These are phyloP conservation scores for Spathaspora arborariae DNA, from an alignment of 805 yeast species.

Conservation along the genomic window DNA sequence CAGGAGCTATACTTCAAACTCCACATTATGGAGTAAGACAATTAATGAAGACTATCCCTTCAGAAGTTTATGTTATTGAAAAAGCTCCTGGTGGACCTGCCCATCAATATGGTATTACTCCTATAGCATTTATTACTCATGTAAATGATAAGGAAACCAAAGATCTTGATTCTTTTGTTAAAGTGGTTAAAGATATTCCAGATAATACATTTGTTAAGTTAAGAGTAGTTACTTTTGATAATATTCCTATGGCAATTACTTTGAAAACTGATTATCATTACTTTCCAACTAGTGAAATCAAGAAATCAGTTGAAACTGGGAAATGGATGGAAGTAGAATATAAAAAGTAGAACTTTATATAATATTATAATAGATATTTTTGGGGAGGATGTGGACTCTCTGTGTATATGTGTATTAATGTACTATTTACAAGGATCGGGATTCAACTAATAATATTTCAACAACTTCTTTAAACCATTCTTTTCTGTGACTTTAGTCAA, in stretches of 20 bases:
- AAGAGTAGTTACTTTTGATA: conserved; percentile 79
- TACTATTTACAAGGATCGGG: neutral
- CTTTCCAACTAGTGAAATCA: conserved; percentile 68
- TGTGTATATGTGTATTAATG: neutral
- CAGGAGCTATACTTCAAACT: conserved; percentile 76
- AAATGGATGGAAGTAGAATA: conserved; percentile 50
- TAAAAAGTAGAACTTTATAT: conserved; percentile 12
- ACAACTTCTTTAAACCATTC: conserved; percentile 42
- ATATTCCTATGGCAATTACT: conserved; percentile 81
- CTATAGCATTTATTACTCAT: conserved; percentile 85
- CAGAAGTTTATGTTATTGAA: conserved; percentile 77
- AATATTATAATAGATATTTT: neutral
- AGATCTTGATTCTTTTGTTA: conserved; percentile 62
- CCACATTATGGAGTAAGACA: conserved; percentile 95
- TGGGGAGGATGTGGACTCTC: too few species aligned
- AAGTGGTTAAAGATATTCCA: conserved; percentile 63
- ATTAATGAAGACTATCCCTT: conserved; percentile 70
- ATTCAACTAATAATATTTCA: neutral
- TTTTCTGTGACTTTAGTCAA: conserved; percentile 45
- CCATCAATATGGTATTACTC: conserved; percentile 69
- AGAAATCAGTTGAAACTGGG: conserved; percentile 41
- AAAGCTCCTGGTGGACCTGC: conserved; percentile 84
- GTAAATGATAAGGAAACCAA: conserved; percentile 75
- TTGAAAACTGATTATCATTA: conserved; percentile 86
- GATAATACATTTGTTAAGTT: conserved; percentile 80